These are phyloP conservation scores for Breviolum minutum DNA, from an alignment of 73 alveolate genomes.

Conservation along the genomic window DNA sequence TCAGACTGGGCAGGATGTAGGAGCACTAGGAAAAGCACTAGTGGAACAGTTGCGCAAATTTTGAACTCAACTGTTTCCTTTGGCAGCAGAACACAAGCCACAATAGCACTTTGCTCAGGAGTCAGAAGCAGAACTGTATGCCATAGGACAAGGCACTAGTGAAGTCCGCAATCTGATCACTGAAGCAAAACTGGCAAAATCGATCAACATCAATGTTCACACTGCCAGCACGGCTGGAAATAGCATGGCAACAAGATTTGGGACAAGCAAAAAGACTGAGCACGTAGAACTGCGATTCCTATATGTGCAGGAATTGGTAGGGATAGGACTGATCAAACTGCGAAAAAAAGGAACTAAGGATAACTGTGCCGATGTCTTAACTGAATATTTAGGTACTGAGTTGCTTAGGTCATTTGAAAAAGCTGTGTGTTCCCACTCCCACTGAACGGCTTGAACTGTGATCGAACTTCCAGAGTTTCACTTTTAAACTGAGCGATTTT, in stretches of 20 bases:
- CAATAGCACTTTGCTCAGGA: background rate
- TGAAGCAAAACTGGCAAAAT: conserved; percentile 15
- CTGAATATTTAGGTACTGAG: background rate
- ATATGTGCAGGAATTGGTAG: background rate
- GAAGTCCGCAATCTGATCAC: background rate
- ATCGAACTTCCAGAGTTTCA: background rate
- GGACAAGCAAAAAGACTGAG: too few relatives aligned
- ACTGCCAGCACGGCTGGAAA: conserved; percentile 6
- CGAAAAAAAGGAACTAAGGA: background rate
- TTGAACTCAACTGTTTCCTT: background rate
- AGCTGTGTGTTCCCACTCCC: background rate
- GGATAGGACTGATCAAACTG: background rate
- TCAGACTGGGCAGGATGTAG: conserved; percentile 15
- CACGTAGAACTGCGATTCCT: conserved; percentile 39
- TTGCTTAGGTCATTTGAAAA: background rate
- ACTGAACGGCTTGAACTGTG: background rate
- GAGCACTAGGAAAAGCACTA: background rate
- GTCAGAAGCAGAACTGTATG: too few relatives aligned
- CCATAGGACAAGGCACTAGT: conserved; percentile 6
- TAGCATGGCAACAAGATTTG: too few relatives aligned
- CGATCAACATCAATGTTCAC: background rate
- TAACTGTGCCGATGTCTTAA: conserved; percentile 16
- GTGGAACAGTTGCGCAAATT: background rate
- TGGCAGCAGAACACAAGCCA: background rate
- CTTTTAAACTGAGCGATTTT: too few relatives aligned